A percentile compares a stretch with the other conserved stretches of the same genome.
These are phyloP conservation scores for Clavariopsis aquatica DNA, from an alignment of 495 filamentous ascomycete species.

Conservation along the genomic window DNA sequence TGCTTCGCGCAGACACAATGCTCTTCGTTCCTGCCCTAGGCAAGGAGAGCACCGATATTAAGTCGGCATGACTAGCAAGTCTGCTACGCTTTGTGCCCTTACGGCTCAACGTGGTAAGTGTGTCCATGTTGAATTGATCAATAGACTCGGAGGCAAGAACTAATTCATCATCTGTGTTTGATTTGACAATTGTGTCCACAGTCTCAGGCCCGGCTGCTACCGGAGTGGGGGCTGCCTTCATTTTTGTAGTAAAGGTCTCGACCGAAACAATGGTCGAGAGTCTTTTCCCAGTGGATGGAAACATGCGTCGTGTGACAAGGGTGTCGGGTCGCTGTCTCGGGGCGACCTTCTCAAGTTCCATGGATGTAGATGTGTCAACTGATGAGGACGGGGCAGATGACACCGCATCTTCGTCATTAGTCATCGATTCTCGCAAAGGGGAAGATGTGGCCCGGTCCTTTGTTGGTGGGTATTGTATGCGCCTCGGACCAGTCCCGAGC, in stretches of 20 bases:
- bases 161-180: slow-evolving; percentile 12
- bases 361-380: slow-evolving; percentile 32
- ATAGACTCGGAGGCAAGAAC: slow-evolving; percentile 32
- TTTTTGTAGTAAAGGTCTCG: slow-evolving; percentile 41
- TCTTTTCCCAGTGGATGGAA: slow-evolving; percentile 43
- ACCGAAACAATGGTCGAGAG: slow-evolving; percentile 47
- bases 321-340: slow-evolving; percentile 13
- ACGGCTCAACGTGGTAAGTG: slow-evolving; percentile 31
- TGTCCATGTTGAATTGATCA: slow-evolving; percentile 32
- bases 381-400: slow-evolving; percentile 39
- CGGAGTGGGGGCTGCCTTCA: slow-evolving; percentile 33
- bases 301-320: slow-evolving; percentile 33
- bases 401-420: slow-evolving; percentile 19
- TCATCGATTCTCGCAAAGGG: slow-evolving; percentile 15
- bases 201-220: slow-evolving; percentile 37
- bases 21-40: slow-evolving; percentile 51
- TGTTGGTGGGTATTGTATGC: slow-evolving; percentile 40
- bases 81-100: slow-evolving; percentile 61
- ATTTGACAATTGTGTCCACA: not conserved
- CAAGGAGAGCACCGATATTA: slow-evolving; percentile 87
- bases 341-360: slow-evolving; percentile 25
- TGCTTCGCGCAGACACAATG: slow-evolving; percentile 58
- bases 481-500: slow-evolving; percentile 35
- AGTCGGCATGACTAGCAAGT: slow-evolving; percentile 87
- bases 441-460: slow-evolving; percentile 35